These are phyloP conservation scores for Ulota crispa DNA, from an alignment of 225 moss, liverwort and hornwort species.

Conservation along the genomic window DNA sequence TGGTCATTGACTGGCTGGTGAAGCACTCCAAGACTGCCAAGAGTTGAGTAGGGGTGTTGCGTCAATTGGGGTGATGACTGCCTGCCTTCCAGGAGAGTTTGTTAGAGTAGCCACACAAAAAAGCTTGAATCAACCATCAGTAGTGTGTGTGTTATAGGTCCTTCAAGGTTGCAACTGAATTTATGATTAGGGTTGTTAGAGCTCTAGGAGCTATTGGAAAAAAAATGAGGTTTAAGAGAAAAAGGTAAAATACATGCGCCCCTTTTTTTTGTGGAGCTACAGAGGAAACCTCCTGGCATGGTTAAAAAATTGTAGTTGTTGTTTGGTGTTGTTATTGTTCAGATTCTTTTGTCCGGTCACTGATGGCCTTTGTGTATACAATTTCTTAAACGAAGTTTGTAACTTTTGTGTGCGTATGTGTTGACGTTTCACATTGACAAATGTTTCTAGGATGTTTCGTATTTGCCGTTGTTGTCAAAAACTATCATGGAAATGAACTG, in stretches of 20 bases:
- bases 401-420: not conserved
- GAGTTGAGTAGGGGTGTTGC: slow-evolving; percentile 58
- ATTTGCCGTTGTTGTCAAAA: not conserved
- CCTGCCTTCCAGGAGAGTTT: slow-evolving; percentile 23
- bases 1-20: slow-evolving; percentile 95
- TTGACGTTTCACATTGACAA: not conserved
- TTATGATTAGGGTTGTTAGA: slow-evolving; percentile 37
- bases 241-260: slow-evolving; percentile 27
- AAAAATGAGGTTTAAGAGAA: slow-evolving; percentile 35
- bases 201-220: slow-evolving; percentile 25
- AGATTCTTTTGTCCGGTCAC: slow-evolving; percentile 52
- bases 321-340: slow-evolving; percentile 18
- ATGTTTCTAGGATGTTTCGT: not conserved
- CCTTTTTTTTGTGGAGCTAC: slow-evolving; percentile 22
- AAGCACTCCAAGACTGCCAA: slow-evolving; percentile 98
- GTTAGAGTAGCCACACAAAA: slow-evolving; percentile 3
- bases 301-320: slow-evolving; percentile 26
- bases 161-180: slow-evolving; percentile 43
- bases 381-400: slow-evolving; percentile 40
- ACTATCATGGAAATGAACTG: not conserved
- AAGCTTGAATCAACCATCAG: slow-evolving; percentile 23
- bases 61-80: slow-evolving; percentile 7
- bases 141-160: slow-evolving; percentile 29
- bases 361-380: slow-evolving; percentile 56
- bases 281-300: slow-evolving; percentile 31